Evolutionary conservation across 306 rosid genomes (phyloP), one percentile per base, ranked within the genome.

Genomic region (Vigna radiata): DNA sequence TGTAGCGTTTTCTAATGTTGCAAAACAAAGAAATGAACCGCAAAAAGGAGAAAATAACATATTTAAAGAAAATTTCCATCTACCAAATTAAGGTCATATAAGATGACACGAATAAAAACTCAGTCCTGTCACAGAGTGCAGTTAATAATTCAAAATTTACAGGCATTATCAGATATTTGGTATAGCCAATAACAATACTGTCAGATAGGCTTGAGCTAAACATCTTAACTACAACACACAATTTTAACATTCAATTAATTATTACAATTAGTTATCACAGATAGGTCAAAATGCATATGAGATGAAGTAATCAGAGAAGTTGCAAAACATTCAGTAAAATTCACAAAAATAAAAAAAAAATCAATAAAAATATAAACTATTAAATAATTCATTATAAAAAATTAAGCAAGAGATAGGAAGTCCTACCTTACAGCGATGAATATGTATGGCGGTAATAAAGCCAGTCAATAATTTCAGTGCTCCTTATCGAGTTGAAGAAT

Each of bases 401-500:
- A 37, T 36, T 65, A 0, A 37, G n/a, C 16, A 27, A 15, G 8
- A 66, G 68, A 44, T 59, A 8, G 60, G 33, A 63, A 69, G 47
- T 61, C 81, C 58, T 62, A 63, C 63, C 86, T 83, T 75, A 83
- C 86, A 79, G 66, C 37, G 27, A 74, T 13, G 33, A 73, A 50
- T 56, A 41, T 25, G 75, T 37, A 37, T 6, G 19, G 53, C 41
- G 55, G 0, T n/a, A 62, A 62, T 18, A 27, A 61, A 31, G 21
- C 67, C 4, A 12, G 67, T 31, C 16, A 67, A 53, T 19, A 33
- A 31, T 6, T 47, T 36, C 1, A 36, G 44, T 17, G 23, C 59
- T 83, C 31, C 0, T 16, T 55, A 29, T 19, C 43, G 41, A 7
- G 39, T 33, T 16, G 43, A n/a, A 39, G 70, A 61, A 61, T 31